Percentiles rank a stretch among this genome's conserved stretches.
Conservation (phyloP, 805 yeast genomes). For the Wickerhamiella kurtzmanii region DNA sequence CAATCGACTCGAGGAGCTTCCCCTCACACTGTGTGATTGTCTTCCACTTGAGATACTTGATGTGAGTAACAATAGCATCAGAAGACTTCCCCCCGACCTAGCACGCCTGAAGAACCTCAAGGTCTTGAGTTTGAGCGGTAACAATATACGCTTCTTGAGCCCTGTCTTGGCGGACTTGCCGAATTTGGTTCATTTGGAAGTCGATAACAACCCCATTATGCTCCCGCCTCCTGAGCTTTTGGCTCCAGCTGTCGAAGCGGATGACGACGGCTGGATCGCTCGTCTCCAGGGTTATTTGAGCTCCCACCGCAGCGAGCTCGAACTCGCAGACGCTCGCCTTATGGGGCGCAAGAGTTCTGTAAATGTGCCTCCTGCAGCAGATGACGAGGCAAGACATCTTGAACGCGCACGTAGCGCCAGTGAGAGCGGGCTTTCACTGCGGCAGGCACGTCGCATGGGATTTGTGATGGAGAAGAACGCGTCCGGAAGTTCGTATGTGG, state of each 20-base stretch:
- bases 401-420: slow-evolving; percentile 28
- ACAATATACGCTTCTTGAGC: slow-evolving; percentile 43
- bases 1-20: slow-evolving; percentile 43
- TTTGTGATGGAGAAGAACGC: slow-evolving; percentile 31
- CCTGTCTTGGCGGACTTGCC: slow-evolving; percentile 38
- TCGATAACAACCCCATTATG: slow-evolving; percentile 48
- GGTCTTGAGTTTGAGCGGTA: slow-evolving; percentile 49
- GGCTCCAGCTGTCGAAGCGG: slow-evolving; percentile 14
- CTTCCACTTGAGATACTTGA: slow-evolving; percentile 49
- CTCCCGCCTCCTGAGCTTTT: slow-evolving; percentile 14
- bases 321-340: neutral
- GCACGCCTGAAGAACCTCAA: slow-evolving; percentile 29
- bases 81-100: slow-evolving; percentile 35
- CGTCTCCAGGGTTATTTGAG: slow-evolving; percentile 30
- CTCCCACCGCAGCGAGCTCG: slow-evolving; percentile 10
- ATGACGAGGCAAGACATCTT: neutral
- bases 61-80: slow-evolving; percentile 42
- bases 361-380: neutral
- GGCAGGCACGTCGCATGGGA: slow-evolving; percentile 68
- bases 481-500: slow-evolving; percentile 13
- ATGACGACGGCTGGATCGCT: slow-evolving; percentile 35
- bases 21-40: slow-evolving; percentile 29
- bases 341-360: neutral
- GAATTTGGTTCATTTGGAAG: slow-evolving; percentile 43
- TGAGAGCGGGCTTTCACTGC: slow-evolving; percentile 32